Evolutionary conservation across 805 yeast species (phyloP).

Genomic region (Suhomyces canberraensis): DNA sequence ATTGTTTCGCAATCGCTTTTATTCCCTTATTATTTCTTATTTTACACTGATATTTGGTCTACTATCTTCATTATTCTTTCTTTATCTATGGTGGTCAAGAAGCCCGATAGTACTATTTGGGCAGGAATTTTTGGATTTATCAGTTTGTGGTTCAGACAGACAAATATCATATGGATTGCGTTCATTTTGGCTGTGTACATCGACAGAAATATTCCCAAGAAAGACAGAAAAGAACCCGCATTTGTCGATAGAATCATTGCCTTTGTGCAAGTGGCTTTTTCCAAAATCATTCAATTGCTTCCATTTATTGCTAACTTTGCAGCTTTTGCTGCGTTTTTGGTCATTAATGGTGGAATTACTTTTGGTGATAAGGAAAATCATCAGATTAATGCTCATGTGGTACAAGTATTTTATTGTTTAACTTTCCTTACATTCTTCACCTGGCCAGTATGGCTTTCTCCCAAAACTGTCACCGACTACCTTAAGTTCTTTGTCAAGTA

Average conservation of each 20-base stretch:
- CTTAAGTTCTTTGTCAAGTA: conserved; percentile 23
- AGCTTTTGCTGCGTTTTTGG: conserved; percentile 55
- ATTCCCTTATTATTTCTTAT: conserved; percentile 68
- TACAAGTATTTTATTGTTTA: conserved; percentile 78
- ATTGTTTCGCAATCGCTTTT: conserved; percentile 62
- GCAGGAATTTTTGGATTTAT: conserved; percentile 57
- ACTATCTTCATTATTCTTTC: conserved; percentile 62
- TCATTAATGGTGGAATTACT: conserved; percentile 77
- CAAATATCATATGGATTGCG: conserved; percentile 84
- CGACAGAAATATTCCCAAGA: conserved; percentile 39
- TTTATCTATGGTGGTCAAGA: conserved; percentile 42
- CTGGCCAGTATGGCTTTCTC: conserved; percentile 69
- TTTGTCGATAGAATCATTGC: conserved; percentile 9
- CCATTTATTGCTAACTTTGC: conserved; percentile 56
- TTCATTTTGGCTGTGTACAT: conserved; percentile 55
- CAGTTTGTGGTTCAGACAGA: conserved; percentile 81
- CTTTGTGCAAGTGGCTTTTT: conserved; percentile 14
- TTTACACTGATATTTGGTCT: conserved; percentile 94
- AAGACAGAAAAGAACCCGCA: conserved; percentile 22
- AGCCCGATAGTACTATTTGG: conserved; percentile 18
- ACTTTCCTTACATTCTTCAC: conserved; percentile 63
- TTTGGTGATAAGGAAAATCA: conserved; percentile 92
- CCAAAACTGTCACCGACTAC: conserved; percentile 40
- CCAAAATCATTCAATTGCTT: conserved; percentile 22
- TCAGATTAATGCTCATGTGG: conserved; percentile 62